Conservation (phyloP, 768 basidiomycete genomes). For the Phaeotremella fagi region DNA sequence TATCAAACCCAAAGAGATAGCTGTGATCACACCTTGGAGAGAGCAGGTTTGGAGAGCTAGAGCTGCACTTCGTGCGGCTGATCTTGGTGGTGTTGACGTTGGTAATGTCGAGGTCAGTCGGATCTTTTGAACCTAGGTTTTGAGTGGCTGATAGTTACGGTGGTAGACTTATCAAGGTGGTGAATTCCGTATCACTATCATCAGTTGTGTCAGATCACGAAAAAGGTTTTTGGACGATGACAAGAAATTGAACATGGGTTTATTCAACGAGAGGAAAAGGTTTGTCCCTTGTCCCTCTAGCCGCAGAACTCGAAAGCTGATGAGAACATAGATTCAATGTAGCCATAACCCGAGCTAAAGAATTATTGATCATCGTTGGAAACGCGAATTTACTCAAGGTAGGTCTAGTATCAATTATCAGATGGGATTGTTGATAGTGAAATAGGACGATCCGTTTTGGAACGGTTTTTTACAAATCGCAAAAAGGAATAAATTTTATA, state of each 20-base stretch:
- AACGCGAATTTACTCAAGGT: constrained; percentile 43
- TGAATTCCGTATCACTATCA: constrained; percentile 41
- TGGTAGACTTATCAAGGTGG: constrained; percentile 47
- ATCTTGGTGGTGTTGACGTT: constrained; percentile 44
- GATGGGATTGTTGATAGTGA: background rate
- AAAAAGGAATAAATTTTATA: constrained; percentile 35
- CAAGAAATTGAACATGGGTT: constrained; percentile 39
- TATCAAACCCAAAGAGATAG: constrained; percentile 39
- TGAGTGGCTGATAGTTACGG: background rate
- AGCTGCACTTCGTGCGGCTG: constrained; percentile 26
- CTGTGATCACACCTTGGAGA: constrained; percentile 48
- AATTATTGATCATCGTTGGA: constrained; percentile 47
- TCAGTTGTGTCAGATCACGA: constrained; percentile 35
- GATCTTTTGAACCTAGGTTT: background rate
- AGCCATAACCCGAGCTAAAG: constrained; percentile 49
- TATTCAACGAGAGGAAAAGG: constrained; percentile 48
- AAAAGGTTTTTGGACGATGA: constrained; percentile 42
- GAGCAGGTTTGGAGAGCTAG: constrained; percentile 50
- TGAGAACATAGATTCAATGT: constrained; percentile 46
- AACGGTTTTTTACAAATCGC: constrained; percentile 43
- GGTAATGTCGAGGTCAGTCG: constrained; percentile 44
- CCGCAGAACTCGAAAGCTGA: background rate
- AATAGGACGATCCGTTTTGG: constrained; percentile 45
- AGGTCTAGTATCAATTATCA: background rate
- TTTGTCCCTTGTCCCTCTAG: constrained; percentile 7